Conservation (phyloP, 768 basidiomycete species). For the Sporobolomyces pararoseus region DNA sequence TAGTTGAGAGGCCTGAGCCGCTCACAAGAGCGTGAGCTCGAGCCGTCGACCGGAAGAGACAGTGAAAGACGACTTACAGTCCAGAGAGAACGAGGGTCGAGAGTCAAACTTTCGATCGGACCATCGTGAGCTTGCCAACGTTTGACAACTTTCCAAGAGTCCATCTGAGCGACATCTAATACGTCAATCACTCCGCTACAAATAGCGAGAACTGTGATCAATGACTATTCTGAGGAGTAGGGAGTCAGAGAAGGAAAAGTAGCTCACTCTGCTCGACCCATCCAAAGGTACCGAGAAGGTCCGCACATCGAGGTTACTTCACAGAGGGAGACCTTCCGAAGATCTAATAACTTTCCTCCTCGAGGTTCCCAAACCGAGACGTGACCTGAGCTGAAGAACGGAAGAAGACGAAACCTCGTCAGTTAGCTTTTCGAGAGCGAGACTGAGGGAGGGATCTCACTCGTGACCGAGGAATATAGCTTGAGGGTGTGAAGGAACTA, state of each 20-base stretch:
- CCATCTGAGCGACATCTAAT: conserved; percentile 64
- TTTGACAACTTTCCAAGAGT: conserved; percentile 77
- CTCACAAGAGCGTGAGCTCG: too few species aligned
- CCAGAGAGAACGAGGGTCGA: conserved; percentile 70
- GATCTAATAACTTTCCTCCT: neutral
- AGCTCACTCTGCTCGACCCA: conserved; percentile 9
- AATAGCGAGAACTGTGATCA: neutral
- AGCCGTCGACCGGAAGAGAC: neutral
- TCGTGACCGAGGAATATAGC: conserved; percentile 23
- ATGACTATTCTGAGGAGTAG: too few species aligned
- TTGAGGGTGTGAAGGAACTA: neutral
- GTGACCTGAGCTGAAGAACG: conserved; percentile 16
- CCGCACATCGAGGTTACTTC: conserved; percentile 12
- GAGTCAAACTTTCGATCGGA: conserved; percentile 60
- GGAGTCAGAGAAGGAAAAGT: too few species aligned
- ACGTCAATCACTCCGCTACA: conserved; percentile 74
- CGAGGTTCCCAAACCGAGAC: conserved; percentile 1
- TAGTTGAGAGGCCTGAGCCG: conserved; percentile 50
- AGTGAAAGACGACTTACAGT: conserved; percentile 53
- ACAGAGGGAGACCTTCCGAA: neutral
- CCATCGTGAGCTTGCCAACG: conserved; percentile 73
- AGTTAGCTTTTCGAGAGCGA: neutral
- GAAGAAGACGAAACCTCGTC: neutral
- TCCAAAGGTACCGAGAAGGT: conserved; percentile 32
- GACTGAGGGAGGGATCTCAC: neutral